phyloP scores from a whole-genome alignment of 805 yeast genomes.

The Candida jianshihensis region DNA sequence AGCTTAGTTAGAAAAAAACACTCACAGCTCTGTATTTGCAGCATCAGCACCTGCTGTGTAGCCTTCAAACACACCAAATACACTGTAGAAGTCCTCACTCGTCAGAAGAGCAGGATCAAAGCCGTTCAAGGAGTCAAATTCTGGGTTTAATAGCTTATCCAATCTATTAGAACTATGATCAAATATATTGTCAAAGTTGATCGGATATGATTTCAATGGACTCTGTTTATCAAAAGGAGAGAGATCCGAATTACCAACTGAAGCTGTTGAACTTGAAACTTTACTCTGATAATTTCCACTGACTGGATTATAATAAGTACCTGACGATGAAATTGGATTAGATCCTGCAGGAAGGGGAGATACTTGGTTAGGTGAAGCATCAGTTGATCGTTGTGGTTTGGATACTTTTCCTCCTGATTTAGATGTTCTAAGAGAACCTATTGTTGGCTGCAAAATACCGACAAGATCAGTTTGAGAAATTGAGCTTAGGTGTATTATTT shows the following conservation, averaged over 20 bases:
- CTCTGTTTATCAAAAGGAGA: background rate
- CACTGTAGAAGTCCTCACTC: slow-evolving; percentile 18
- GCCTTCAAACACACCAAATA: slow-evolving; percentile 21
- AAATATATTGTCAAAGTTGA: slow-evolving; percentile 6
- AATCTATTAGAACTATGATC: background rate
- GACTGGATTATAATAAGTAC: slow-evolving; percentile 4
- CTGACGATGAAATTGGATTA: background rate
- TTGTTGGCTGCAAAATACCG: slow-evolving; percentile 14
- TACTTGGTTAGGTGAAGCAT: background rate
- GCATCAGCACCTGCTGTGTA: slow-evolving; percentile 4
- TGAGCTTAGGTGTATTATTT: slow-evolving; percentile 8
- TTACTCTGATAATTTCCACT: background rate
- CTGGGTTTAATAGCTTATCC: background rate
- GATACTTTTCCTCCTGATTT: background rate
- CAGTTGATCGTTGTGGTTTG: slow-evolving; percentile 1
- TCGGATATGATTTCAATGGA: background rate
- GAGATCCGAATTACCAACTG: background rate
- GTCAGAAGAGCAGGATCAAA: slow-evolving; percentile 7
- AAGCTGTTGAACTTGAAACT: background rate
- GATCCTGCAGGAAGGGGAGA: background rate
- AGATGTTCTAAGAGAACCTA: background rate
- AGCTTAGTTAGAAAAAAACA: background rate
- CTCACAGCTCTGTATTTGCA: background rate
- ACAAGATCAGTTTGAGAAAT: slow-evolving; percentile 8
- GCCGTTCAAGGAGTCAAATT: background rate